A percentile compares a stretch with the other conserved stretches of the same genome.
These are phyloP conservation scores for Fraxinus cuspidata DNA, from an alignment of 257 asterid genomes.

Conservation along the genomic window DNA sequence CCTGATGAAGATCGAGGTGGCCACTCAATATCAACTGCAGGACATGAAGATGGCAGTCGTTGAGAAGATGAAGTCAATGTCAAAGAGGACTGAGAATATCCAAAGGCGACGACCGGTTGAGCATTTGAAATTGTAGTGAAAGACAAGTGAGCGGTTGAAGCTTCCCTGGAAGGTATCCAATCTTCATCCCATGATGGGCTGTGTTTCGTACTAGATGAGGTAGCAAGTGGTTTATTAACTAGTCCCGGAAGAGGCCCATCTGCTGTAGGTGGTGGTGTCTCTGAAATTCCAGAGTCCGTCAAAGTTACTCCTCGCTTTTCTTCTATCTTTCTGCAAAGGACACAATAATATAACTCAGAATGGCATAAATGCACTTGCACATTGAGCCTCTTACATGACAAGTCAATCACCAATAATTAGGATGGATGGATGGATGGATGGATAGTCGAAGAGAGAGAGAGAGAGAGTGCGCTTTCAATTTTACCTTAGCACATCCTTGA, in stretches of 20 bases:
- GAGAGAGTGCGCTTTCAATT: conserved; percentile 18
- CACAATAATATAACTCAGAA: neutral
- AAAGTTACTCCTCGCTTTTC: conserved; percentile 95
- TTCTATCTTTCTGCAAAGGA: conserved; percentile 75
- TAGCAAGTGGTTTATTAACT: conserved; percentile 44
- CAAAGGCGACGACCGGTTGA: conserved; percentile 41
- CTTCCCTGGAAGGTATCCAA: conserved; percentile 72
- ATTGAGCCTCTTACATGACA: neutral
- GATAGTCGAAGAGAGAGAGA: conserved; percentile 13
- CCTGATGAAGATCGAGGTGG: conserved; percentile 69
- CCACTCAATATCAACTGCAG: conserved; percentile 98
- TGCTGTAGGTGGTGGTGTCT: conserved; percentile 40
- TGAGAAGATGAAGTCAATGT: conserved; percentile 49
- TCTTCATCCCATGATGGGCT: conserved; percentile 94
- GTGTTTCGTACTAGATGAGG: conserved; percentile 49
- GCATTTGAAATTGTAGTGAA: conserved; percentile 43
- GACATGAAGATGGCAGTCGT: conserved; percentile 62
- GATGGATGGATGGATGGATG: too few relatives aligned
- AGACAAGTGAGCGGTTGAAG: conserved; percentile 47
- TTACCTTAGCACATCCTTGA: conserved; percentile 89
- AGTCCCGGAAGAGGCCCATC: conserved; percentile 54
- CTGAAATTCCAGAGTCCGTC: conserved; percentile 62
- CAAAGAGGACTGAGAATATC: conserved; percentile 35
- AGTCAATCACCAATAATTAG: neutral
- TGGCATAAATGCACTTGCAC: conserved; percentile 1